These are phyloP conservation scores for Alopecurus myosuroides DNA, from an alignment of 176 grass and related monocot species.

Conservation along the genomic window DNA sequence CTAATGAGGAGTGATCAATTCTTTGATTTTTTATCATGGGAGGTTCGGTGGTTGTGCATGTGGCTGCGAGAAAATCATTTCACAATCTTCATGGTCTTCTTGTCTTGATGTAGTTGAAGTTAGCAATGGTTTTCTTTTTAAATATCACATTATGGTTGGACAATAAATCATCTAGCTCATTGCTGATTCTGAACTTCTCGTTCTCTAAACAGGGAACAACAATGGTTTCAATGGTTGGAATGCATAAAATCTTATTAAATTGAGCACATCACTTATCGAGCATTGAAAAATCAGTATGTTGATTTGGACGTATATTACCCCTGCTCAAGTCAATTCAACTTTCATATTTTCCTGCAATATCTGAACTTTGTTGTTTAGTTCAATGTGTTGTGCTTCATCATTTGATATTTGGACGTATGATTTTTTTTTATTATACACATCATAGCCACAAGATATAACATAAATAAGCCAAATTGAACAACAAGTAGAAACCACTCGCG, in stretches of 20 bases:
- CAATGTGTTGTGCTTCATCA: not conserved
- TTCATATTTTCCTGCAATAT: not conserved
- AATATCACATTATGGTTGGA: not conserved
- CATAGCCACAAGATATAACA: not conserved
- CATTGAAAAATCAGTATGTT: conserved; percentile 88
- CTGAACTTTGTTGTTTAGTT: not conserved
- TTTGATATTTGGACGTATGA: not conserved
- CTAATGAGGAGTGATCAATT: not conserved
- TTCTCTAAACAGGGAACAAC: conserved; percentile 73
- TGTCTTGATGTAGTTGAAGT: conserved; percentile 99
- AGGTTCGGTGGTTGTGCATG: conserved; percentile 91
- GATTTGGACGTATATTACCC: conserved; percentile 2
- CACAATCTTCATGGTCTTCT: conserved; percentile 76
- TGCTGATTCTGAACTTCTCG: not conserved
- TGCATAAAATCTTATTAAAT: conserved; percentile 91
- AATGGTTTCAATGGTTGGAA: conserved; percentile 86
- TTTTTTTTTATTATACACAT: conserved; percentile 1
- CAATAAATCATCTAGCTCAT: not conserved
- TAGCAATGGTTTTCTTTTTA: conserved; percentile 27
- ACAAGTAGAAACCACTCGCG: not conserved
- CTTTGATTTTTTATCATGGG: conserved; percentile 61
- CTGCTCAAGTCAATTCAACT: not conserved
- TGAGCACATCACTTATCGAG: conserved; percentile 70
- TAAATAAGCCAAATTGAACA: not conserved
- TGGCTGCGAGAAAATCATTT: conserved; percentile 72